Evolutionary conservation across 1,284 basidiomycete genomes (phyloP).

Genomic region (Volvariella surrecta): DNA sequence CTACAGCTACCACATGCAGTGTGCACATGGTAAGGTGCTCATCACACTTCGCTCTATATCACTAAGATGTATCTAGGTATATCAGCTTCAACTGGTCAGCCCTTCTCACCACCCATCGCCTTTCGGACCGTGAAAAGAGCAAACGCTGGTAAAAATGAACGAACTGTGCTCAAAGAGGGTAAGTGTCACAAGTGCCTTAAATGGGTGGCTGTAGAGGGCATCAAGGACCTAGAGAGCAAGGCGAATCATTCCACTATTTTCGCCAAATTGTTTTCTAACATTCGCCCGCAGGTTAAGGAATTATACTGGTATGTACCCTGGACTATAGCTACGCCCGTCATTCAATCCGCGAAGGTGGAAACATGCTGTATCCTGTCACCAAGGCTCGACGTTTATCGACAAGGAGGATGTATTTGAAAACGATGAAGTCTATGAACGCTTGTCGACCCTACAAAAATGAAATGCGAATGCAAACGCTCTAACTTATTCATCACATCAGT

Average conservation of each 20-base stretch:
- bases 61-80: constrained; percentile 34
- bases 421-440: constrained; percentile 23
- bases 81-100: constrained; percentile 48
- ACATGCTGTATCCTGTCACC: constrained; percentile 66
- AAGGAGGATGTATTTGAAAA: constrained; percentile 43
- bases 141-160: constrained; percentile 49
- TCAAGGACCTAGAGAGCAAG: constrained; percentile 62
- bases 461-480: no score
- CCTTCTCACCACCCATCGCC: constrained; percentile 66
- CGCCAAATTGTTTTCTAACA: neutral
- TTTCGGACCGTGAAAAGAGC: constrained; percentile 44
- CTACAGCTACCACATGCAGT: constrained; percentile 71
- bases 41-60: no score
- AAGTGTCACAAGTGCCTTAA: constrained; percentile 67
- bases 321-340: neutral
- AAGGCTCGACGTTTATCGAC: constrained; percentile 42
- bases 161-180: constrained; percentile 51
- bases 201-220: constrained; percentile 64
- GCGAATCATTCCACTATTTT: constrained; percentile 21
- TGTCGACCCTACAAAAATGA: neutral
- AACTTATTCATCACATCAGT: no score
- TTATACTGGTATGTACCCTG: constrained; percentile 50
- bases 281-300: constrained; percentile 50
- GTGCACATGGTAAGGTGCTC: constrained; percentile 55
- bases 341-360: constrained; percentile 53